Percentiles rank a stretch among this genome's conserved stretches.
phyloP scores from a whole-genome alignment of 257 asterid species.

The Rubia yunnanensis region DNA sequence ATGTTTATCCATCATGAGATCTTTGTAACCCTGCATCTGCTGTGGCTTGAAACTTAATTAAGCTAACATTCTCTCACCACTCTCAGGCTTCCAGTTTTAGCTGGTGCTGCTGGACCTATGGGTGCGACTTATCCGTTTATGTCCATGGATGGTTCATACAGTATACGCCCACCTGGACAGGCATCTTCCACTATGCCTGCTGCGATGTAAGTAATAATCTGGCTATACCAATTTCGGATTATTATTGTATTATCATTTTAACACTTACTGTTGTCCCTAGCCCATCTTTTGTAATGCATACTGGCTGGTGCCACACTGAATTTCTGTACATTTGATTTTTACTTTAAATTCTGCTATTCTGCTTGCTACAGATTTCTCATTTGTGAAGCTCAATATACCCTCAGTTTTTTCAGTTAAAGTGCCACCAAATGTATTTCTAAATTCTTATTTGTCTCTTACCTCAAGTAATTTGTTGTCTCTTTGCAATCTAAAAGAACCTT shows the following conservation, averaged over 20 bases:
- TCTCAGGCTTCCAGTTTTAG: constrained; percentile 83
- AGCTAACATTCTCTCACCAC: constrained; percentile 1
- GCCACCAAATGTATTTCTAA: no score
- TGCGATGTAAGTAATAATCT: constrained; percentile 61
- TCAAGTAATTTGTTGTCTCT: neutral
- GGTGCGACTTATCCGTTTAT: constrained; percentile 73
- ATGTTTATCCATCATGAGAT: neutral
- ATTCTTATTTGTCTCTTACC: no score
- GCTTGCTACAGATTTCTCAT: neutral
- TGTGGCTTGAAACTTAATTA: no score
- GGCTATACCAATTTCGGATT: neutral
- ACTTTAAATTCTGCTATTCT: neutral
- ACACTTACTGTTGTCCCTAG: neutral
- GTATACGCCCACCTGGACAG: constrained; percentile 60
- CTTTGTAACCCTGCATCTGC: neutral
- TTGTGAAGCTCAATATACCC: neutral
- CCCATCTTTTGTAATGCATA: no score
- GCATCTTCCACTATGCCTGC: constrained; percentile 41
- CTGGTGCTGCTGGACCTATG: constrained; percentile 90
- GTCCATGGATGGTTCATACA: constrained; percentile 72
- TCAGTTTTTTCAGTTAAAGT: no score
- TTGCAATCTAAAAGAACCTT: neutral
- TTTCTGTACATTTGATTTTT: neutral
- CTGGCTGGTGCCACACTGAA: neutral
- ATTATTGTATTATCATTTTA: neutral